Base-by-base conservation (phyloP, 768 basidiomycete genomes). In the Pleurotus pulmonarius region DNA sequence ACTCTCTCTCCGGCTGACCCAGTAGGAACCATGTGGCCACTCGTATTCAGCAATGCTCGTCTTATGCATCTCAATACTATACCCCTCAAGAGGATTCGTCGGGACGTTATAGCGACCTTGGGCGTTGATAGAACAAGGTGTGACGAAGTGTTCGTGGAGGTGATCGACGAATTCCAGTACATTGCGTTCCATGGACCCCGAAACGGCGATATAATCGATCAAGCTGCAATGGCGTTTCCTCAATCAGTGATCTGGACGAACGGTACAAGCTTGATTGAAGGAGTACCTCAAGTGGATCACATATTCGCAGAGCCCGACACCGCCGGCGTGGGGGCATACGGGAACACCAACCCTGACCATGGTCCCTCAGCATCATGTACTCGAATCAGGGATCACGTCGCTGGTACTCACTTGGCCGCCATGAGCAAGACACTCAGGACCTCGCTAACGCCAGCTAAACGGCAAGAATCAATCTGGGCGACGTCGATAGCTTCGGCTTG, bases 271-370 rank as follows among this genome's bases (percentile, higher is more conserved):
- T 34, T 11, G 29, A 34, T 11, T 3, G 9, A 34, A 9, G 29
- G 29, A 34, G 4, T 61, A 82, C 87, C 87, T 87, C 48, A 90
- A 71, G 64, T 91, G 90, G 61, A 94, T 92, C 47, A 91, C 92
- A 70, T 94, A 90, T 75, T 96, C 92, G 67, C 94, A 95, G 29
- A 96, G 75, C 5, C 93, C 93, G 40, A 97, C 92, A 59, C 95
- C 95, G 39, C 95, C 95, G 0, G 95, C 94, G 67, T 98, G 95
- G 8, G 95, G 95, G 65, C 92, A 94, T 12, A 94, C 91, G 3
- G 88, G 85, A 29, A 93, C 78, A 46, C 89, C 90, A 64, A 90
- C 93, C 63, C 87, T 90, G 55, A 43, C 51, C 37, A 44, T 39
- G 22, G 51, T 2, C 11, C 29, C 29, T 34, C 29, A 34, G 7